These are phyloP conservation scores for Austroboletus niveus DNA, from an alignment of 1,284 basidiomycete species.

Conservation along the genomic window DNA sequence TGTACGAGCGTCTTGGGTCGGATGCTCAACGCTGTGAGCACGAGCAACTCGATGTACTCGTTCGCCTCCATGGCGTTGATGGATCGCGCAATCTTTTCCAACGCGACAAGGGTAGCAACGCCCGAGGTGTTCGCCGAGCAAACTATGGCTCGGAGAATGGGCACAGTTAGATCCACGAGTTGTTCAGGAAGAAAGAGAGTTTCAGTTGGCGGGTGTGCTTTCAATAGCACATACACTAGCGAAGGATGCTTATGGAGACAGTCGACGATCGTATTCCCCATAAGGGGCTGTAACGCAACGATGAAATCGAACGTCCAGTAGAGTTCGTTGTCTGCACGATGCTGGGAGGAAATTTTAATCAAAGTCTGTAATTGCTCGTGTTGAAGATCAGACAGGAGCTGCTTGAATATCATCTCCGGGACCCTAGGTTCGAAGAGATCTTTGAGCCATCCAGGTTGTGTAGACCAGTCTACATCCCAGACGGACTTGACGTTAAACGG, in stretches of 20 bases:
- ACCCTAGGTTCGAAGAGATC: conserved; percentile 25
- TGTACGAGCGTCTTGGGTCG: conserved; percentile 51
- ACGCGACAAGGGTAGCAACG: conserved; percentile 52
- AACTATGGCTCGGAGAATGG: conserved; percentile 47
- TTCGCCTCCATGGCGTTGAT: conserved; percentile 41
- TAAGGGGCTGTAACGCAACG: conserved; percentile 33
- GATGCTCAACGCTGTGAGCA: conserved; percentile 47
- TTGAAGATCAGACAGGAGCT: conserved; percentile 31
- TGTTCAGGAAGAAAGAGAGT: conserved; percentile 29
- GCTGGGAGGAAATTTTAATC: conserved; percentile 39
- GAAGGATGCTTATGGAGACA: conserved; percentile 52
- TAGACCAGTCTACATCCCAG: conserved; percentile 45
- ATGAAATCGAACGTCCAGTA: conserved; percentile 51
- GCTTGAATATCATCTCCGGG: conserved; percentile 32
- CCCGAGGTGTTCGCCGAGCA: conserved; percentile 51
- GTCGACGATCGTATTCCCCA: conserved; percentile 29
- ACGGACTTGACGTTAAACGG: conserved; percentile 41
- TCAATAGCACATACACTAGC: conserved; percentile 52
- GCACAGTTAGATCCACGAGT: conserved; percentile 31
- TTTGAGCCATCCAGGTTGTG: conserved; percentile 32
- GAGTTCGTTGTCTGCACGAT: conserved; percentile 53
- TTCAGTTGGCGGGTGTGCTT: conserved; percentile 44
- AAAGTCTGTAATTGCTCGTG: conserved; percentile 37
- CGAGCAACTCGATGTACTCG: conserved; percentile 51
- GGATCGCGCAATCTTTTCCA: conserved; percentile 50